These are phyloP conservation scores for Podospora fimiseda DNA, from an alignment of 495 filamentous ascomycete species.

Conservation along the genomic window DNA sequence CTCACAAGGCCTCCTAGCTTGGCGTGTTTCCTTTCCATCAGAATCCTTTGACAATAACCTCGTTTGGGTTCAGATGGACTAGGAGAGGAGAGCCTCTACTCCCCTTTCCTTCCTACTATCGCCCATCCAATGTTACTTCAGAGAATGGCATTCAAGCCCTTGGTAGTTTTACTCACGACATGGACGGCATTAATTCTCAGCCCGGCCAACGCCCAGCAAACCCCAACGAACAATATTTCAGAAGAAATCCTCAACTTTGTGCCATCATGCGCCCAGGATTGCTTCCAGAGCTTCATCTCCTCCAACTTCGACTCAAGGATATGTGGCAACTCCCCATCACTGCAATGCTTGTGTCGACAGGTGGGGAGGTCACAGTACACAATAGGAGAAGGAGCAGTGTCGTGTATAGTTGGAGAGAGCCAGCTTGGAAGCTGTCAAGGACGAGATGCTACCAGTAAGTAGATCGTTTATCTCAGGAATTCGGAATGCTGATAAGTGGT, in stretches of 20 bases:
- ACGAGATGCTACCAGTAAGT: constrained; percentile 32
- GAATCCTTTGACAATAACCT: constrained; percentile 6
- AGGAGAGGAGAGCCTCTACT: not conserved
- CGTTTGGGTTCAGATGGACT: constrained; percentile 7
- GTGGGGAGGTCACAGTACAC: constrained; percentile 58
- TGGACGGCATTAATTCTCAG: constrained; percentile 27
- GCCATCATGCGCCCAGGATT: constrained; percentile 58
- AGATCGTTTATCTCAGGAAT: not conserved
- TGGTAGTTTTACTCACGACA: constrained; percentile 28
- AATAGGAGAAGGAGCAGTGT: constrained; percentile 60
- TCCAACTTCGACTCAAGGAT: constrained; percentile 47
- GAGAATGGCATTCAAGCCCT: constrained; percentile 41
- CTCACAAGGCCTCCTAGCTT: constrained; percentile 2
- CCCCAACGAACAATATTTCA: constrained; percentile 28
- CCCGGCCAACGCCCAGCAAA: constrained; percentile 16
- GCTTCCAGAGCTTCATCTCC: constrained; percentile 55
- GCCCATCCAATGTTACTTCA: constrained; percentile 30
- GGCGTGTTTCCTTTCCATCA: not conserved
- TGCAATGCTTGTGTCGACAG: constrained; percentile 58
- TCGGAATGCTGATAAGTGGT: constrained; percentile 17
- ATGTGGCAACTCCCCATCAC: constrained; percentile 44
- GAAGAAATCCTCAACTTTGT: constrained; percentile 43
- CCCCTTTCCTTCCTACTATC: not conserved
- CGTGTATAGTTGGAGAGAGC: constrained; percentile 51
- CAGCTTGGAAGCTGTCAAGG: constrained; percentile 36